phyloP scores from a whole-genome alignment of 768 basidiomycete species.

The Sporobolomyces roseus region DNA sequence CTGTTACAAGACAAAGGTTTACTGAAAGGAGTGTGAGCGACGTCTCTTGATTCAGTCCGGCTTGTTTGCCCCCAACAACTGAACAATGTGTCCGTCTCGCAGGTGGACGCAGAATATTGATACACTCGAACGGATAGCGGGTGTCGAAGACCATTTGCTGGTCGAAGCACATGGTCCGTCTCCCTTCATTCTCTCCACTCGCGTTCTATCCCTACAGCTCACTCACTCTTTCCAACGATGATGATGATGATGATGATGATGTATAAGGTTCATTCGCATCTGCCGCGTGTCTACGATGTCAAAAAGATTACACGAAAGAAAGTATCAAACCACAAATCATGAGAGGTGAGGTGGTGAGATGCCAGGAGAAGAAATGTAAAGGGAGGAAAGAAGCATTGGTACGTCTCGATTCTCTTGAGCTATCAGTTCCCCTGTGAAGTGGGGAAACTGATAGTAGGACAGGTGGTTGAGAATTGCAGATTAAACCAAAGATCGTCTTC shows the following conservation, averaged over 20 bases:
- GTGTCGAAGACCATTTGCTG: constrained; percentile 67
- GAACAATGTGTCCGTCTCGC: too few species aligned
- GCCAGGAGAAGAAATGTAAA: constrained; percentile 50
- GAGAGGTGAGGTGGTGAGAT: constrained; percentile 64
- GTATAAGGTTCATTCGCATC: constrained; percentile 84
- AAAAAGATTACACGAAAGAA: constrained; percentile 58
- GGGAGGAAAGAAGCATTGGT: constrained; percentile 18
- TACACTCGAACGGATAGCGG: constrained; percentile 79
- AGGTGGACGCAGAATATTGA: constrained; percentile 80
- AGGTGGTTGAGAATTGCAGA: constrained; percentile 48
- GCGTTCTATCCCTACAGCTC: too few species aligned
- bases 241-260: too few species aligned
- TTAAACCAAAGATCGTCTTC: constrained; percentile 43
- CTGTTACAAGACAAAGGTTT: constrained; percentile 67
- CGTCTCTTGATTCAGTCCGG: too few species aligned
- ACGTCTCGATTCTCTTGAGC: background rate
- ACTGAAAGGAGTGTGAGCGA: constrained; percentile 57
- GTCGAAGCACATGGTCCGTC: constrained; percentile 76
- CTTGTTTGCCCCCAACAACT: too few species aligned
- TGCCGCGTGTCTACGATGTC: constrained; percentile 77
- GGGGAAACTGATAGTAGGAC: background rate
- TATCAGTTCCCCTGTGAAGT: constrained; percentile 69
- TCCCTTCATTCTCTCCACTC: too few species aligned
- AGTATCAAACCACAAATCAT: constrained; percentile 66
- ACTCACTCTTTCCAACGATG: too few species aligned